Conservation (phyloP, 225 moss, liverwort and hornwort species). For the Ulota crispa region DNA sequence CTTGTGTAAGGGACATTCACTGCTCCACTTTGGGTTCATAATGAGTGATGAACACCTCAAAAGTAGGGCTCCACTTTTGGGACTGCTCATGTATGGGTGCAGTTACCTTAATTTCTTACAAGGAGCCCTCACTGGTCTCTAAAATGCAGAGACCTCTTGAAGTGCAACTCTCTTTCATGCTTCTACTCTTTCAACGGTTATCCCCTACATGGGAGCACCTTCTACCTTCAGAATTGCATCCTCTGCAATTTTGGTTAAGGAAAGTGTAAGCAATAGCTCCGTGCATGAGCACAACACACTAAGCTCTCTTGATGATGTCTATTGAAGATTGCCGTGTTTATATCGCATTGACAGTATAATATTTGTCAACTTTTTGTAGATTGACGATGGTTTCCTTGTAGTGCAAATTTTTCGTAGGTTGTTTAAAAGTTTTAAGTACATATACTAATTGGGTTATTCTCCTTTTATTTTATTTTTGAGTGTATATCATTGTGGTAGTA, state of each 20-base stretch:
- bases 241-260: conserved; percentile 20
- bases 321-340: neutral
- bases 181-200: neutral
- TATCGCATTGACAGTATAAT: neutral
- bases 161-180: neutral
- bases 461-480: too few relatives aligned
- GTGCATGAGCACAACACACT: neutral
- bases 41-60: too few relatives aligned
- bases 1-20: too few relatives aligned
- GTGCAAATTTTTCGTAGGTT: too few relatives aligned
- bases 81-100: too few relatives aligned
- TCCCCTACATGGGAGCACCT: neutral
- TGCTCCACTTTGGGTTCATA: too few relatives aligned
- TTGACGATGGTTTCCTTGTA: too few relatives aligned
- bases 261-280: conserved; percentile 3
- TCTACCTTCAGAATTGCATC: conserved; percentile 26
- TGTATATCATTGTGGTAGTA: too few relatives aligned
- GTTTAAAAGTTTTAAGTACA: too few relatives aligned
- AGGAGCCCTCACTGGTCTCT: conserved; percentile 45
- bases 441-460: too few relatives aligned
- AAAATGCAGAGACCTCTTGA: conserved; percentile 58
- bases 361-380: too few relatives aligned
- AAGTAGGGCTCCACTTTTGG: too few relatives aligned
- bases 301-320: conserved; percentile 1
- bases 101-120: conserved; percentile 57